phyloP scores from a whole-genome alignment of 2,329 filamentous ascomycete species.

The Arthrocladium fulminans region DNA sequence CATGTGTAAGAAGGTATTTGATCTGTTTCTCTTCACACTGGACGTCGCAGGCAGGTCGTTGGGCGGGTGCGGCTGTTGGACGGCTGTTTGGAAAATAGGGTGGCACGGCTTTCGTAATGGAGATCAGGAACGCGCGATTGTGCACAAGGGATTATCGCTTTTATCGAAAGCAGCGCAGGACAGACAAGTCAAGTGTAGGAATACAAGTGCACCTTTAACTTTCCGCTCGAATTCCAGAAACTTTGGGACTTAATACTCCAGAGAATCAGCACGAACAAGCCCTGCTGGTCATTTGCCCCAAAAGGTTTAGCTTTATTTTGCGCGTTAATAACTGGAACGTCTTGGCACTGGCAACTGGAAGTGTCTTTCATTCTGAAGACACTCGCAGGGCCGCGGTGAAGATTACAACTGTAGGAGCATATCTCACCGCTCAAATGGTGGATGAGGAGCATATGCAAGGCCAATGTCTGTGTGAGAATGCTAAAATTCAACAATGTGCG shows the following conservation, averaged over 20 bases:
- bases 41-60: constrained; percentile 10
- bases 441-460: no score
- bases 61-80: constrained; percentile 9
- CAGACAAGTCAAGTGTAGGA: neutral
- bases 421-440: no score
- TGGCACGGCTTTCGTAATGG: neutral
- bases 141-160: neutral
- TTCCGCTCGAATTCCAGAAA: neutral
- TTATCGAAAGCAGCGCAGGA: neutral
- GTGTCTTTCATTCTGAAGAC: no score
- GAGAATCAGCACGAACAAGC: neutral
- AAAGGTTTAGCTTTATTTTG: no score
- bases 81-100: neutral
- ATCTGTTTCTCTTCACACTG: constrained; percentile 4
- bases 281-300: no score
- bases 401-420: no score
- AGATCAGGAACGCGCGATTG: neutral
- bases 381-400: no score
- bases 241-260: neutral
- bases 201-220: neutral
- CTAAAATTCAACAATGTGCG: no score
- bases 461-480: no score
- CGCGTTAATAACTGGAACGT: no score
- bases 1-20: constrained; percentile 28
- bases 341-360: no score